Percentiles rank a stretch among this genome's conserved stretches.
Evolutionary conservation across 2,329 filamentous ascomycete genomes (phyloP).

Genomic region (Ceratocystis papillata): DNA sequence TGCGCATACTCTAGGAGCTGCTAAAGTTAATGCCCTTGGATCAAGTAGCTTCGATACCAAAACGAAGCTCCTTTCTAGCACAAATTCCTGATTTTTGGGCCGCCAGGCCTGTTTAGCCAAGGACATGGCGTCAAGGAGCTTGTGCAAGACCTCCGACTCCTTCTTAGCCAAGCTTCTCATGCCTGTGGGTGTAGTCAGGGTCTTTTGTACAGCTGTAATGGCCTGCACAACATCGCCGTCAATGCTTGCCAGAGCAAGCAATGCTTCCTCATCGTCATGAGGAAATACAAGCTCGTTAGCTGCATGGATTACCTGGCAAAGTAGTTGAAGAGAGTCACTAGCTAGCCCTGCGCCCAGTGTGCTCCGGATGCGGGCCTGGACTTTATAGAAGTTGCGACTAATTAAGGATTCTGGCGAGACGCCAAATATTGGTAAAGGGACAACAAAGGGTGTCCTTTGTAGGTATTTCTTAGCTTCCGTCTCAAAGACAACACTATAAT

Average conservation of each 20-base stretch:
- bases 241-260: conserved; percentile 24
- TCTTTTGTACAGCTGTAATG: conserved; percentile 32
- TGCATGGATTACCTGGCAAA: conserved; percentile 23
- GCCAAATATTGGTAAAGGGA: conserved; percentile 13
- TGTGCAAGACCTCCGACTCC: conserved; percentile 17
- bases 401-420: not conserved
- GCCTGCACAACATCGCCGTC: conserved; percentile 32
- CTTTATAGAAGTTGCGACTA: conserved; percentile 22
- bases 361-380: conserved; percentile 27
- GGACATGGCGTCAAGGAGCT: conserved; percentile 10
- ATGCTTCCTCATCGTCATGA: not conserved
- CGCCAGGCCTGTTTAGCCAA: conserved; percentile 5
- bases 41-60: conserved; percentile 20
- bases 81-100: conserved; percentile 17
- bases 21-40: not conserved
- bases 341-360: conserved; percentile 28
- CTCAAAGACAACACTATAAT: conserved; percentile 31
- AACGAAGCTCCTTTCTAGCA: conserved; percentile 21
- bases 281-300: conserved; percentile 17
- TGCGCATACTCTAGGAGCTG: not conserved
- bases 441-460: conserved; percentile 24
- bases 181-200: conserved; percentile 26
- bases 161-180: conserved; percentile 25
- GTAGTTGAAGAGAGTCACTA: conserved; percentile 25
- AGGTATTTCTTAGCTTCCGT: conserved; percentile 29